phyloP scores from a whole-genome alignment of 768 basidiomycete species.

The Rhodocollybia butyracea region DNA sequence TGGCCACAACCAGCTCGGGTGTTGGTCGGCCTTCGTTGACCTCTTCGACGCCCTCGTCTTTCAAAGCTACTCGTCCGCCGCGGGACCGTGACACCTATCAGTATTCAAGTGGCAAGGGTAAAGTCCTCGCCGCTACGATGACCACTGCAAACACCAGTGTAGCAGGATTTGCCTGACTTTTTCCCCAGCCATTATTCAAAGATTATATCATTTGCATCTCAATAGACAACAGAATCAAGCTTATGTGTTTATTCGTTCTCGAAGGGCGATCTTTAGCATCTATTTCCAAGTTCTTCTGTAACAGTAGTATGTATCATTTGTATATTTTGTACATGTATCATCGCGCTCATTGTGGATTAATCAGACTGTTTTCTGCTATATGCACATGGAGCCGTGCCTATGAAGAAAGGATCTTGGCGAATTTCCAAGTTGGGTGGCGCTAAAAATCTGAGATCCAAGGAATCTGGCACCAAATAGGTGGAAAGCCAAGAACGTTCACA shows the following conservation, averaged over 20 bases:
- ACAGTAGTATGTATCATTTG: conserved; percentile 19
- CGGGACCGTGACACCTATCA: not conserved
- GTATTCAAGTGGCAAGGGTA: not conserved
- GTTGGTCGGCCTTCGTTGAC: not conserved
- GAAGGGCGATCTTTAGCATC: conserved; percentile 9
- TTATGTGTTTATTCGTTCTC: conserved; percentile 22
- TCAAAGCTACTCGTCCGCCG: not conserved
- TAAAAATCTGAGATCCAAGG: no score
- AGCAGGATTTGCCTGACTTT: conserved; percentile 1
- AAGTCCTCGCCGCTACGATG: not conserved
- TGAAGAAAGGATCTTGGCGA: no score
- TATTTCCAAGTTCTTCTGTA: conserved; percentile 27
- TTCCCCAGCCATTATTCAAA: no score
- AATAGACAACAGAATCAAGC: no score
- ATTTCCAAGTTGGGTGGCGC: no score
- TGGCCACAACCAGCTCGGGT: not conserved
- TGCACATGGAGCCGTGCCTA: no score
- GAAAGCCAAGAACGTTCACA: no score
- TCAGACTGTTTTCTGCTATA: no score
- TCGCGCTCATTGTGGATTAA: not conserved
- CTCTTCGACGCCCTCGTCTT: not conserved
- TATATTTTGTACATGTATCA: not conserved
- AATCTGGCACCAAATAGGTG: no score
- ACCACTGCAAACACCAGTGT: not conserved
- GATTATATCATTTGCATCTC: no score